A percentile compares a stretch with the other conserved stretches of the same genome.
Evolutionary conservation across 2,329 filamentous ascomycete species (phyloP).

Genomic region (Grosmannia huntii): DNA sequence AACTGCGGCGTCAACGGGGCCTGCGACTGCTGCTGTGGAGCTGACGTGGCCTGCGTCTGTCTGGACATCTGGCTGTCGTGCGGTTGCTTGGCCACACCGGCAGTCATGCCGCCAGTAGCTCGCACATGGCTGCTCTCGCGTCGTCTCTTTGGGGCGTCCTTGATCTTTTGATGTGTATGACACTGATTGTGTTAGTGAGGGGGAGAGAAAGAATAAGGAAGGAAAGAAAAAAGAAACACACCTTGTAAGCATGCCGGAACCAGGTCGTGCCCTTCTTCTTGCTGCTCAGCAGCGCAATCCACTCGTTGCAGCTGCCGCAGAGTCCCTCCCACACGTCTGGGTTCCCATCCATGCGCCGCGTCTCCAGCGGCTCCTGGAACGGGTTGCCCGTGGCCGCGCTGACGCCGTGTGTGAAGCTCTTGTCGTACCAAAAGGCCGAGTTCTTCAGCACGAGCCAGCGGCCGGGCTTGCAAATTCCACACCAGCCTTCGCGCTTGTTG

Average conservation of each 20-base stretch:
- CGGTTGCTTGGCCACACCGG: background rate
- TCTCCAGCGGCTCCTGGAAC: constrained; percentile 66
- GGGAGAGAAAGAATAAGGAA: too few species aligned
- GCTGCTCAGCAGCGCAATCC: constrained; percentile 69
- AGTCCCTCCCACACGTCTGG: constrained; percentile 72
- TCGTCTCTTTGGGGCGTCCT: constrained; percentile 55
- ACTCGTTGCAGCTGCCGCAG: constrained; percentile 66
- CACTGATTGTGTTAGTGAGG: constrained; percentile 31
- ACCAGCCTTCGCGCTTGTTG: constrained; percentile 83
- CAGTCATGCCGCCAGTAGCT: constrained; percentile 8
- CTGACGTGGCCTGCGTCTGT: background rate
- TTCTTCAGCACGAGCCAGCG: constrained; percentile 83
- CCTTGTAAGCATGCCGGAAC: constrained; percentile 84
- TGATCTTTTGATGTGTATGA: constrained; percentile 59
- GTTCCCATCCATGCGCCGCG: constrained; percentile 64
- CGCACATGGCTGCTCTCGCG: constrained; percentile 46
- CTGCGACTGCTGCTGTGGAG: background rate
- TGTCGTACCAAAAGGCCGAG: constrained; percentile 88
- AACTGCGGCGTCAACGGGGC: constrained; percentile 29
- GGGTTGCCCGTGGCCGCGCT: constrained; percentile 67
- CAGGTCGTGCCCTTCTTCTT: constrained; percentile 90
- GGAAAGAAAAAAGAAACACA: constrained; percentile 20
- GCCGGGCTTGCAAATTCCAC: constrained; percentile 74
- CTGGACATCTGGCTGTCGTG: background rate
- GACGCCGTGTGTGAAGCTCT: constrained; percentile 79